Evolutionary conservation across 257 asterid genomes (phyloP), one percentile per base, ranked within the genome.

Genomic region (Solanum dulcamara): DNA sequence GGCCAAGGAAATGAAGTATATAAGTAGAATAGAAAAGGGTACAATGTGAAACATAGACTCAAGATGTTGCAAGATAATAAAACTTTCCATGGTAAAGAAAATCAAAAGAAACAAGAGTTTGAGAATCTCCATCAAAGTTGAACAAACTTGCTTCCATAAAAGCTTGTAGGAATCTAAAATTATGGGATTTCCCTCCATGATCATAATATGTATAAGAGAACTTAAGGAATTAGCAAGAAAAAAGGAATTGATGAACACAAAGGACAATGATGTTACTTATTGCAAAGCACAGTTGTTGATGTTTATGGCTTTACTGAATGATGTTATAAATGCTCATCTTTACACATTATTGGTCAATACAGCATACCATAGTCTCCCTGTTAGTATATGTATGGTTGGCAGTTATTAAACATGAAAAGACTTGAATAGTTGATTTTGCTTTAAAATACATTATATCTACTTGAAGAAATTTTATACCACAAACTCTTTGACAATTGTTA

Each of bases 81-180:
- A 14, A 14, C 93, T 30, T 86, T 93, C 91, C 14, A 85, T 0
- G 20, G 80, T 64, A 87, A 91, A 89, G 7, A 91, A 87, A 85
- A 90, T 10, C 3, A 87, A 1, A 17, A 92, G 88, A 67, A n/a
- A n/a, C n/a, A n/a, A n/a, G n/a, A n/a, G n/a, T n/a, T n/a, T n/a
- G n/a, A n/a, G n/a, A n/a, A n/a, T n/a, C n/a, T n/a, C n/a, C n/a
- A n/a, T n/a, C n/a, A n/a, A n/a, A n/a, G 20, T 44, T 30, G 93
- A 89, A 20, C 22, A 11, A 57, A 90, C 55, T 74, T 86, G 90
- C 85, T 90, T 28, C 28, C 75, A 74, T 28, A 83, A 83, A n/a
- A 89, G 86, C 46, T 86, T 87, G 83, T 22, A 37, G 32, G 38
- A 38, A 37, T 70, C 30, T 20, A 70, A 33, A 18, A 18, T 70